Conservation (phyloP, 176 grass and related monocot species). For the Musa beccarii region DNA sequence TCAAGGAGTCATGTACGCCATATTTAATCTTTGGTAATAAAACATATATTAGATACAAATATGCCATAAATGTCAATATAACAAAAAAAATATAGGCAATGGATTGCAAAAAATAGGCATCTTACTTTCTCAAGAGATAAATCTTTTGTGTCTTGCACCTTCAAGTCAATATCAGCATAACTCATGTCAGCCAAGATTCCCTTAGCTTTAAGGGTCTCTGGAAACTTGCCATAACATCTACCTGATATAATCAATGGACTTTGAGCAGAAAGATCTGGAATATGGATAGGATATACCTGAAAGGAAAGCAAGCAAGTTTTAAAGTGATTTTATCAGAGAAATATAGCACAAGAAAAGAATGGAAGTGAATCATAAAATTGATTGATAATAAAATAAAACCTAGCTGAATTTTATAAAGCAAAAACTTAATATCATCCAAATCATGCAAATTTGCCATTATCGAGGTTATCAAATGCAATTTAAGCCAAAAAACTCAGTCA, state of each 20-base stretch:
- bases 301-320: slow-evolving; percentile 12
- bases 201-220: slow-evolving; percentile 54
- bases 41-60: too few species aligned
- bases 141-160: slow-evolving; percentile 66
- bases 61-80: neutral
- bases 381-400: neutral
- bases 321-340: slow-evolving; percentile 1
- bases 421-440: neutral
- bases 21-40: too few species aligned
- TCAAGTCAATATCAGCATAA: slow-evolving; percentile 69
- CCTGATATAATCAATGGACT: slow-evolving; percentile 69
- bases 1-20: too few species aligned
- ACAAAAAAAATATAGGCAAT: slow-evolving; percentile 8
- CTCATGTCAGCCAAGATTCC: slow-evolving; percentile 80
- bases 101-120: neutral
- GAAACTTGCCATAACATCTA: slow-evolving; percentile 69
- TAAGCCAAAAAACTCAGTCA: neutral
- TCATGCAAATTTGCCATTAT: neutral
- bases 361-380: too few species aligned
- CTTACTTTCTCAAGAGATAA: slow-evolving; percentile 82
- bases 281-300: slow-evolving; percentile 57
- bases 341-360: neutral
- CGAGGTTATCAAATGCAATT: neutral
- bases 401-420: neutral
- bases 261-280: slow-evolving; percentile 70